Conservation (phyloP, 1,139 yeast genomes). For the Pneumocystis murina region DNA sequence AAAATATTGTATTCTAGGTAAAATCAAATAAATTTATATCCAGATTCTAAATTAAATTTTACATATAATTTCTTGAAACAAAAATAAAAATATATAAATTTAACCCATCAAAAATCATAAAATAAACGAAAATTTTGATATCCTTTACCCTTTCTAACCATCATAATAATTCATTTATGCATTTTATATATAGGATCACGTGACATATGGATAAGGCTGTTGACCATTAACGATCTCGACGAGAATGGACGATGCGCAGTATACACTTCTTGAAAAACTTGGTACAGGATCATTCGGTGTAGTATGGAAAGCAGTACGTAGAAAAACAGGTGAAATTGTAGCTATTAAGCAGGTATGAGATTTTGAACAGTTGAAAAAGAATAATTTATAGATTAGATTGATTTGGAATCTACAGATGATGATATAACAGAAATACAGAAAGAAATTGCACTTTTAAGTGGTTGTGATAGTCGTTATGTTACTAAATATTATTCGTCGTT, state of each 20-base stretch:
- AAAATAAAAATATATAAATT: no score
- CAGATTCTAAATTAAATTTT: no score
- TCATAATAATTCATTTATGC: neutral
- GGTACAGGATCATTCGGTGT: constrained; percentile 86
- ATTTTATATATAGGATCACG: neutral
- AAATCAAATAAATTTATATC: no score
- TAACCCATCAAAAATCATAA: no score
- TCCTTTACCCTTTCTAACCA: no score
- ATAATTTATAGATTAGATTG: constrained; percentile 53
- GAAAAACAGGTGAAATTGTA: constrained; percentile 16
- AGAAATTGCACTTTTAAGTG: constrained; percentile 63
- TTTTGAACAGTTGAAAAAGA: neutral
- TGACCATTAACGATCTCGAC: constrained; percentile 13
- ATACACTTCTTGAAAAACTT: constrained; percentile 54
- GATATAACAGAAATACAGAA: constrained; percentile 67
- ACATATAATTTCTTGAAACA: no score
- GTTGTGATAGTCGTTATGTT: constrained; percentile 54
- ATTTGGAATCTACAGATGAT: constrained; percentile 59
- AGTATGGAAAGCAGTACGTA: constrained; percentile 59
- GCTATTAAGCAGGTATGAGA: constrained; percentile 18
- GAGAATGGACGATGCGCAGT: constrained; percentile 31
- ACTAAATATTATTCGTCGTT: constrained; percentile 66
- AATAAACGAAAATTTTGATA: no score
- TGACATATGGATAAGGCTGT: neutral
- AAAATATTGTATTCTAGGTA: no score